phyloP scores from a whole-genome alignment of 2,329 filamentous ascomycete genomes.

The Ceratocystis eucalypticola region DNA sequence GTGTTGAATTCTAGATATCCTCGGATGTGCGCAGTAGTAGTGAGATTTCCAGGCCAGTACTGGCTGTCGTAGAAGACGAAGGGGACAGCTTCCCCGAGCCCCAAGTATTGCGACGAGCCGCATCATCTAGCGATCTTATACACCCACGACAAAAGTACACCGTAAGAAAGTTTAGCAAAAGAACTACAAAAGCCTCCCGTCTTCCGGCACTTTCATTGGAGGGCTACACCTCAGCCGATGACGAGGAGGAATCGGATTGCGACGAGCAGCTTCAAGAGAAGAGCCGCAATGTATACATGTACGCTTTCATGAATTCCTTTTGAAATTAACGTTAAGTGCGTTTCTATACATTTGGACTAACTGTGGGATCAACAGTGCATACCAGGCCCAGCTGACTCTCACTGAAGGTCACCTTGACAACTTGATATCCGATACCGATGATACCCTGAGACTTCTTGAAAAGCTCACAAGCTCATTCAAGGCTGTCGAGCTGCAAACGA shows the following conservation, averaged over 20 bases:
- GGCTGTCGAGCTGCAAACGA: conserved; percentile 76
- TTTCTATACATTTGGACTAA: neutral
- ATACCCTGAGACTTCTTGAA: conserved; percentile 61
- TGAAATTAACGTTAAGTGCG: neutral
- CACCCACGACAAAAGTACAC: neutral
- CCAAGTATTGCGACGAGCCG: conserved; percentile 50
- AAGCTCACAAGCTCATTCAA: conserved; percentile 76
- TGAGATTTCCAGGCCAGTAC: conserved; percentile 10
- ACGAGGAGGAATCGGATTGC: conserved; percentile 34
- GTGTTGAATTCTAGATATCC: conserved; percentile 8
- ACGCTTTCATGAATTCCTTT: conserved; percentile 26
- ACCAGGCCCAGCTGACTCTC: conserved; percentile 66
- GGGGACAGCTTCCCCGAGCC: conserved; percentile 51
- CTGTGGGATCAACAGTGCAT: conserved; percentile 39
- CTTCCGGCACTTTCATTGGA: conserved; percentile 14
- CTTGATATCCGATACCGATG: conserved; percentile 63
- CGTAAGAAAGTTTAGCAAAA: neutral
- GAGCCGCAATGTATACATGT: conserved; percentile 32
- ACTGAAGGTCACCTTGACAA: conserved; percentile 71
- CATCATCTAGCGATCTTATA: conserved; percentile 35
- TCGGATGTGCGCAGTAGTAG: conserved; percentile 7
- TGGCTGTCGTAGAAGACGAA: conserved; percentile 28
- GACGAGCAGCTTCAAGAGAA: conserved; percentile 45
- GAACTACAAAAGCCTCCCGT: conserved; percentile 14
- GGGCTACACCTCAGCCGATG: conserved; percentile 11